These are phyloP conservation scores for Termitomyces titanicus DNA, from an alignment of 768 basidiomycete genomes.

Conservation along the genomic window DNA sequence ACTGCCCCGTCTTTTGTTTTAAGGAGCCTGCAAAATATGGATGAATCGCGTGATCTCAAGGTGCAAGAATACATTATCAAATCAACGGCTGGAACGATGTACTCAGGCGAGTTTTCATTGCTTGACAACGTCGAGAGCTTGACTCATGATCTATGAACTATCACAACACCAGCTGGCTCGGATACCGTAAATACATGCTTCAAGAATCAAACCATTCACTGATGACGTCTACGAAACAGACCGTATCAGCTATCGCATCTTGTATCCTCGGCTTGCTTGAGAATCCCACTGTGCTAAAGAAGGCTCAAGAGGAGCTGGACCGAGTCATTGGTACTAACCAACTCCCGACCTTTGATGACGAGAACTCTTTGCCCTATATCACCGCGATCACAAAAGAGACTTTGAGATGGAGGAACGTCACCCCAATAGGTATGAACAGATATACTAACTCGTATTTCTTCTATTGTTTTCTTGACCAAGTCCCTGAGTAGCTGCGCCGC, in stretches of 20 bases:
- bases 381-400: slow-evolving; percentile 30
- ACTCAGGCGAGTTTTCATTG: slow-evolving; percentile 14
- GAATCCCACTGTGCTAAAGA: slow-evolving; percentile 22
- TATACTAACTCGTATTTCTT: not conserved
- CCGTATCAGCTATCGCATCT: slow-evolving; percentile 16
- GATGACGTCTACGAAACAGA: slow-evolving; percentile 16
- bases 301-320: slow-evolving; percentile 30
- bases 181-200: slow-evolving; percentile 19
- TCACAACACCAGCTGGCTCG: slow-evolving; percentile 18
- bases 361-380: slow-evolving; percentile 24
- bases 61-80: slow-evolving; percentile 19
- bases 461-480: not conserved
- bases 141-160: no score
- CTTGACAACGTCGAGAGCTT: no score
- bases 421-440: slow-evolving; percentile 18
- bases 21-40: slow-evolving; percentile 16
- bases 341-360: slow-evolving; percentile 28
- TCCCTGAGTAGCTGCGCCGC: slow-evolving; percentile 26
- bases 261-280: slow-evolving; percentile 29
- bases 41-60: slow-evolving; percentile 9
- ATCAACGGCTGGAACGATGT: slow-evolving; percentile 22
- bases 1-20: slow-evolving; percentile 19
- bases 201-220: not conserved
- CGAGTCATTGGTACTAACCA: slow-evolving; percentile 21
- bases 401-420: slow-evolving; percentile 24